Base-by-base conservation (phyloP, 1,139 yeast species). In the Kodamaea plutei region DNA sequence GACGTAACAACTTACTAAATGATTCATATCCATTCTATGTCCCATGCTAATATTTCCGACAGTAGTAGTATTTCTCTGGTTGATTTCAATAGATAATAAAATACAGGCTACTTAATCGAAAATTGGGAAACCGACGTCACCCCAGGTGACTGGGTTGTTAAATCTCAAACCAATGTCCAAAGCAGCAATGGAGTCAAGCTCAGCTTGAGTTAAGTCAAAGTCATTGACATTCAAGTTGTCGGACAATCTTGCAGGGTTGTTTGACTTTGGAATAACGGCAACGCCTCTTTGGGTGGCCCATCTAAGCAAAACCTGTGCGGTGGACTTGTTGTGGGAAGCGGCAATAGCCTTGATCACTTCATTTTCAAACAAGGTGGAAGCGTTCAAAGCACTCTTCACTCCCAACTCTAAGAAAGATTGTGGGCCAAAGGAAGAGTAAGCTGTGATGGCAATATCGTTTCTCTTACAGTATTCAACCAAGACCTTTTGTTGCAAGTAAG, bases 101-200 rank as follows among this genome's bases (percentile, higher is more conserved):
- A n/a, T 20, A 13, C 19, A 5, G 7, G n/a, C 9, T 4, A 11
- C 9, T 37, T 52, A 59, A 27, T 39, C 51, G 42, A 75, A 75
- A 39, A 68, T 69, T 37, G 81, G 79, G 44, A 70, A 62, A 41
- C 37, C 37, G n/a, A n/a, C n/a, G 14, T 34, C 27, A 43, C 71
- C 73, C 93, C 93, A 84, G 47, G 66, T 76, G 75, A 79, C 79
- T 39, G 96, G 94, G 54, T 87, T 85, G 58, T 87, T 87, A 66
- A 87, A 85, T 63, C 96, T 76, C 45, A 85, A 67, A 47, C 72
- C 70, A 42, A 65, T 69, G 58, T 88, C 84, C 54, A 87, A 71
- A 27, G 57, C 57, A 19, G 70, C 58, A 41, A 82, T 78, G n/a
- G 58, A 55, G 8, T 61, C 59, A 26, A 82, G 42, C 37, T 82